A percentile compares a stretch with the other conserved stretches of the same genome.
Evolutionary conservation across 2,329 filamentous ascomycete species (phyloP).

Genomic region (Hypoxylon sp.): DNA sequence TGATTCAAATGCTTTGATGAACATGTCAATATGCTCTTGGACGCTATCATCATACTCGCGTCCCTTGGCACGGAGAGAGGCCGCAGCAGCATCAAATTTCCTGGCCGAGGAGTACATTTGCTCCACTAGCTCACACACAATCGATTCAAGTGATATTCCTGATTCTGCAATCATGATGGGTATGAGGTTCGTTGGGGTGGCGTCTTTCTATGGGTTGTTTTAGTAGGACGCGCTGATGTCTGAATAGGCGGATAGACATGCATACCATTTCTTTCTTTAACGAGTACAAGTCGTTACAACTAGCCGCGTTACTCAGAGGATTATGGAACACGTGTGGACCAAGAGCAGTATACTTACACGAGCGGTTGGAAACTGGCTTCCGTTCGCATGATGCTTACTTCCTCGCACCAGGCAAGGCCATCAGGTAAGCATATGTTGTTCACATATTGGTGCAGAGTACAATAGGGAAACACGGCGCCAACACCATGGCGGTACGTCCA

Average conservation of each 20-base stretch:
- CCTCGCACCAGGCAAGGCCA: constrained; percentile 39
- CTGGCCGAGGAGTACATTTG: constrained; percentile 40
- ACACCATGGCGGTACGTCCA: constrained; percentile 45
- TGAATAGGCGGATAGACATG: neutral
- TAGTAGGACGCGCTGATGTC: neutral
- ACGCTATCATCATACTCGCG: constrained; percentile 11
- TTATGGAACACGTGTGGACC: neutral
- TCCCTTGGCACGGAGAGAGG: constrained; percentile 33
- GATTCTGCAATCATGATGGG: constrained; percentile 38
- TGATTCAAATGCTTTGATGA: constrained; percentile 39
- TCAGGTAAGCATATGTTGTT: constrained; percentile 35
- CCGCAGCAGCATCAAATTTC: constrained; percentile 35
- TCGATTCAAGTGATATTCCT: constrained; percentile 27
- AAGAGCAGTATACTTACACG: constrained; percentile 29
- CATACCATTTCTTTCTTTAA: constrained; percentile 44
- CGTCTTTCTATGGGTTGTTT: constrained; percentile 32
- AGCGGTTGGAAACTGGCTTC: constrained; percentile 42
- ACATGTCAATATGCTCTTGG: constrained; percentile 26
- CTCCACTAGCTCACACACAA: constrained; percentile 32
- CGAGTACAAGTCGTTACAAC: constrained; percentile 44
- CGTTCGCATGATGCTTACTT: constrained; percentile 36
- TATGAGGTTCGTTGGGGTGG: constrained; percentile 39
- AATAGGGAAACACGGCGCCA: constrained; percentile 40
- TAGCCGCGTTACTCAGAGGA: constrained; percentile 8
- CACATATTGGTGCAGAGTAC: constrained; percentile 42